A percentile compares a stretch with the other conserved stretches of the same genome.
Evolutionary conservation across 208 protist species (phyloP).

Genomic region (Leishmania guyanensis): DNA sequence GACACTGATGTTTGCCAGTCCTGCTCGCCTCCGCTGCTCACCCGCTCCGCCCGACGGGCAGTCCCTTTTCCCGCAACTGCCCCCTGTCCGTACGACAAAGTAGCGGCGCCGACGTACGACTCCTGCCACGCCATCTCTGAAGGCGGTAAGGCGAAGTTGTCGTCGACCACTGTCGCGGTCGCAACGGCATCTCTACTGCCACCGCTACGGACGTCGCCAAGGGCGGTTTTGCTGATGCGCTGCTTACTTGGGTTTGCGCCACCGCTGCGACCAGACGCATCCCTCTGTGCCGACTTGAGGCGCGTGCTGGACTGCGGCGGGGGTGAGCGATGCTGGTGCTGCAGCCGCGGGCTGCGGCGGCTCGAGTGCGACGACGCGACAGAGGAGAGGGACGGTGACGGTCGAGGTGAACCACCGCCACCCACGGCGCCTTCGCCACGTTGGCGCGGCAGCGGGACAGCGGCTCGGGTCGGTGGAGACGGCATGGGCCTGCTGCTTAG

Average conservation of each 20-base stretch:
- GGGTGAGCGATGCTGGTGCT: constrained; percentile 8
- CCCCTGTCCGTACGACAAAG: not conserved
- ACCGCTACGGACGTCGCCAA: not conserved
- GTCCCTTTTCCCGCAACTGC: not conserved
- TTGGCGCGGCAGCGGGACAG: not conserved
- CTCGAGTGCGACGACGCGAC: not conserved
- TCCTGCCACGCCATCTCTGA: constrained; percentile 21
- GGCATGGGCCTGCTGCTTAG: not conserved
- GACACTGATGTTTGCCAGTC: not conserved
- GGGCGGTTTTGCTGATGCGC: not conserved
- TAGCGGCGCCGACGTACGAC: not conserved
- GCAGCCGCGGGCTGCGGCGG: not conserved
- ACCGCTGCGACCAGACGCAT: not conserved
- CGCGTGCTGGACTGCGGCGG: not conserved
- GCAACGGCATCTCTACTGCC: not conserved
- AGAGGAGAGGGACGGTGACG: constrained; percentile 2
- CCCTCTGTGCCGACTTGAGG: not conserved
- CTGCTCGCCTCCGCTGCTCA: not conserved
- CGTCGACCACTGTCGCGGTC: not conserved
- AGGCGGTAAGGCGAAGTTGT: constrained; percentile 24
- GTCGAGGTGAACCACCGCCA: not conserved
- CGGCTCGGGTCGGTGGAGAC: not conserved
- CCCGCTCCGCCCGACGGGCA: constrained; percentile 4
- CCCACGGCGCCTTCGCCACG: not conserved
- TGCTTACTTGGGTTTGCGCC: constrained; percentile 1